Percentiles rank a stretch among this genome's conserved stretches.
These are phyloP conservation scores for Dryas octopetala DNA, from an alignment of 306 rosid genomes.

Conservation along the genomic window DNA sequence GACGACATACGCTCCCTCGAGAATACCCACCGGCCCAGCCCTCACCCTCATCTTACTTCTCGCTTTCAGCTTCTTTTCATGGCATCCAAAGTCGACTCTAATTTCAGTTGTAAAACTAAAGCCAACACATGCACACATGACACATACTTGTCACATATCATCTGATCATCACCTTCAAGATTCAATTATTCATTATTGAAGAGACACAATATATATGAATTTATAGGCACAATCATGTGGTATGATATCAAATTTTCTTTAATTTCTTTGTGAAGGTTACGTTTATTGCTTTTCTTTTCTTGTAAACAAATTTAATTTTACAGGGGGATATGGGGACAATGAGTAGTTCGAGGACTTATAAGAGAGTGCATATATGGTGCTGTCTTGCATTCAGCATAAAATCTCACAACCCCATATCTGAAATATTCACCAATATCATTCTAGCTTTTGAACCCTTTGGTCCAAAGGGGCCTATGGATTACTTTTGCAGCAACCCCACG, in stretches of 20 bases:
- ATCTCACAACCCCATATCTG: conserved; percentile 40
- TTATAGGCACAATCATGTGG: conserved; percentile 18
- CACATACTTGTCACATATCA: background rate
- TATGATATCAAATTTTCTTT: conserved; percentile 34
- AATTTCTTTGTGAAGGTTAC: too few relatives aligned
- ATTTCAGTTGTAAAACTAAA: conserved; percentile 12
- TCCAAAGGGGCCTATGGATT: conserved; percentile 39
- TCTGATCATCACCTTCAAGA: too few relatives aligned
- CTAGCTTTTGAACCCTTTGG: conserved; percentile 64
- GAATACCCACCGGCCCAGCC: conserved; percentile 24
- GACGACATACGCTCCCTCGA: conserved; percentile 63
- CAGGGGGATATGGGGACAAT: conserved; percentile 40
- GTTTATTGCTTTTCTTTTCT: conserved; percentile 9
- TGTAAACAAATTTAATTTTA: conserved; percentile 18
- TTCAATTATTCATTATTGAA: too few relatives aligned
- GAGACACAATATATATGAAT: background rate
- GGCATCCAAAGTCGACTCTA: conserved; percentile 57
- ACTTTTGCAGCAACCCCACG: conserved; percentile 65
- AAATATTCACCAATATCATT: conserved; percentile 58
- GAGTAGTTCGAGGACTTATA: conserved; percentile 45
- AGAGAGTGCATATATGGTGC: conserved; percentile 34
- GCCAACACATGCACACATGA: conserved; percentile 18
- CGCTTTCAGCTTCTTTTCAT: conserved; percentile 51
- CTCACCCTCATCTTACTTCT: conserved; percentile 15
- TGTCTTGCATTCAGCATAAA: conserved; percentile 82